Conservation (phyloP, 441 rosid genomes). For the Bocquillonia castaneifolia region DNA sequence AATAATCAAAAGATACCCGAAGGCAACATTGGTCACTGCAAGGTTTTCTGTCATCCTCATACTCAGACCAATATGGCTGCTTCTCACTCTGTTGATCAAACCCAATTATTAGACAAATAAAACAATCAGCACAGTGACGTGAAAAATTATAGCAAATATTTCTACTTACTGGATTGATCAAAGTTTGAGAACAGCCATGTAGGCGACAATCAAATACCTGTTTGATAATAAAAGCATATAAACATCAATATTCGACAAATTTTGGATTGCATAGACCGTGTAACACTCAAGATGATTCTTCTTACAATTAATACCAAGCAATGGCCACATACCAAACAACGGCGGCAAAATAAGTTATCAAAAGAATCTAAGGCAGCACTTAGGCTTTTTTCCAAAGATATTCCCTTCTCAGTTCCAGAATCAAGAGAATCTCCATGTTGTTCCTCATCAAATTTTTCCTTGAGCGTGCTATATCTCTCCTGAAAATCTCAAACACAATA, state of each 20-base stretch:
- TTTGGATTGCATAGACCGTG: constrained; percentile 10
- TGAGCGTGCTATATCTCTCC: constrained; percentile 58
- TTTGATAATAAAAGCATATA: constrained; percentile 26
- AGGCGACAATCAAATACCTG: constrained; percentile 78
- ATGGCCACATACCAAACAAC: constrained; percentile 62
- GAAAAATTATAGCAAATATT: constrained; percentile 2
- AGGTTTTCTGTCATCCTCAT: constrained; percentile 60
- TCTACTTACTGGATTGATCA: constrained; percentile 57
- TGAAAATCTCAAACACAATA: constrained; percentile 36
- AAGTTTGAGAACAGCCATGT: constrained; percentile 74
- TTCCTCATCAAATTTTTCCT: constrained; percentile 41
- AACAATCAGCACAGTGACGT: constrained; percentile 9
- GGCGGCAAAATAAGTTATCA: constrained; percentile 83
- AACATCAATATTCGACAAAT: constrained; percentile 22
- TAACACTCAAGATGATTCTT: background rate
- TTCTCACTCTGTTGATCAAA: constrained; percentile 59
- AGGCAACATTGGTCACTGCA: constrained; percentile 77
- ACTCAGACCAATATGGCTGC: constrained; percentile 46
- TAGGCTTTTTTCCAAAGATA: constrained; percentile 56
- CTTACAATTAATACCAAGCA: constrained; percentile 11
- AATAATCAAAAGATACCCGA: constrained; percentile 37
- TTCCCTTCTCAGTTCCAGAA: constrained; percentile 34
- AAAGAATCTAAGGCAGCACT: constrained; percentile 54
- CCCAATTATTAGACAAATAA: constrained; percentile 21
- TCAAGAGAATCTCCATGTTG: constrained; percentile 34